phyloP scores from a whole-genome alignment of 805 yeast genomes.

The Starmera amethionina region DNA sequence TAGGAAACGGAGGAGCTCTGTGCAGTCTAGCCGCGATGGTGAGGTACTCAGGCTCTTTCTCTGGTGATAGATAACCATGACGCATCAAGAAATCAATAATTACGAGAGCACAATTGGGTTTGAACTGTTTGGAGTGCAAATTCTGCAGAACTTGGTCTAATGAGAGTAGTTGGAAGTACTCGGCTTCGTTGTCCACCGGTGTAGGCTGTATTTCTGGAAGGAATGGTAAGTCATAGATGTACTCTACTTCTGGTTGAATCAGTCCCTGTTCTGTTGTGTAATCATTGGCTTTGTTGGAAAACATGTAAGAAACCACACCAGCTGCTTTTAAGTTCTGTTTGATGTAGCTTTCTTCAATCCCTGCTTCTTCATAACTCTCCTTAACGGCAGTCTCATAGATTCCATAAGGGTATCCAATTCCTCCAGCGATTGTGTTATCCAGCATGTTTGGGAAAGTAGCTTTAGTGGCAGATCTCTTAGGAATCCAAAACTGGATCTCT shows the following conservation, averaged over 20 bases:
- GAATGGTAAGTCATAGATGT: conserved; percentile 58
- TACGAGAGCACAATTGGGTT: conserved; percentile 81
- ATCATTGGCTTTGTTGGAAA: conserved; percentile 25
- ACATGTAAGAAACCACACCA: conserved; percentile 66
- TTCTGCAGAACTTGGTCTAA: conserved; percentile 44
- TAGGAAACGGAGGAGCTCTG: conserved; percentile 62
- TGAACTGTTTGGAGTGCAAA: conserved; percentile 56
- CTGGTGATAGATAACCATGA: conserved; percentile 62
- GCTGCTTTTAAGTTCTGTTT: conserved; percentile 31
- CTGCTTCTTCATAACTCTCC: conserved; percentile 90
- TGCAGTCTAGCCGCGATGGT: conserved; percentile 55
- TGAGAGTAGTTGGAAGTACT: conserved; percentile 54
- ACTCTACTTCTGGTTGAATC: conserved; percentile 88
- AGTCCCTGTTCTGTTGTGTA: conserved; percentile 38
- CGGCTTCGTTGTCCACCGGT: conserved; percentile 70
- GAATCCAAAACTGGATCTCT: conserved; percentile 64
- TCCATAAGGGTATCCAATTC: conserved; percentile 75
- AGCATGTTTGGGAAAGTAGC: conserved; percentile 86
- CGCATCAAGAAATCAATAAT: conserved; percentile 81
- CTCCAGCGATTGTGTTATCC: conserved; percentile 95
- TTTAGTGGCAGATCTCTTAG: conserved; percentile 67
- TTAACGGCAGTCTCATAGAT: conserved; percentile 69
- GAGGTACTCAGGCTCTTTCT: conserved; percentile 54
- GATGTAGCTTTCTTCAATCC: conserved; percentile 47
- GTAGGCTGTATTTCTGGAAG: conserved; percentile 37